phyloP scores from a whole-genome alignment of 2,329 filamentous ascomycete species.

The Colletotrichum sp. region DNA sequence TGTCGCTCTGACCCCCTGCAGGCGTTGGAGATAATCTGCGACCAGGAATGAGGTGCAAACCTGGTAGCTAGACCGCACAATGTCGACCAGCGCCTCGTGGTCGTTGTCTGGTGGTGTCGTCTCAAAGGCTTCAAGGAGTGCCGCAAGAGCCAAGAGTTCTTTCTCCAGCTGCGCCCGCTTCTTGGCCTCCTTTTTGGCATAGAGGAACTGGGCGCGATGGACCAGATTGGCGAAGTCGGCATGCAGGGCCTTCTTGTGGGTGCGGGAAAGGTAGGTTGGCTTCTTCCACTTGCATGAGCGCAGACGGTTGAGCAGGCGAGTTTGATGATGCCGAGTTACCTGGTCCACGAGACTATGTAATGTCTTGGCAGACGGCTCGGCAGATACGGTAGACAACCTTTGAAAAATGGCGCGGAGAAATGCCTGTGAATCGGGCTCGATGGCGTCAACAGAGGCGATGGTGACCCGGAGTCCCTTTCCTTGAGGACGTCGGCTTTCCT shows the following conservation, averaged over 20 bases:
- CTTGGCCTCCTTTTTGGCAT: constrained; percentile 9
- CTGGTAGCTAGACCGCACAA: constrained; percentile 13
- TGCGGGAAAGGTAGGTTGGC: constrained; percentile 18
- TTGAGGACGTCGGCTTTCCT: not conserved
- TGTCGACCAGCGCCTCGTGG: not conserved
- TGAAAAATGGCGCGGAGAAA: constrained; percentile 16
- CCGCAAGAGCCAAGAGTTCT: not conserved
- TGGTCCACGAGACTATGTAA: not conserved
- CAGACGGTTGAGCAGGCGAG: constrained; percentile 22
- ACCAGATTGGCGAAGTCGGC: constrained; percentile 19
- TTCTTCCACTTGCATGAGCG: constrained; percentile 21
- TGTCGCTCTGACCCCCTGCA: constrained; percentile 12
- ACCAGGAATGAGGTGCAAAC: not conserved
- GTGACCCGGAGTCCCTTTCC: not conserved
- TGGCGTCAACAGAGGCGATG: constrained; percentile 20
- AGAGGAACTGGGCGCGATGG: constrained; percentile 16
- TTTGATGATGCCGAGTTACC: constrained; percentile 16
- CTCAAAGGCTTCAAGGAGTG: constrained; percentile 15
- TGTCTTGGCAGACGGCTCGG: not conserved
- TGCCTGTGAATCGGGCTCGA: constrained; percentile 9
- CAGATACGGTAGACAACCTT: not conserved
- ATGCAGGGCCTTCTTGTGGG: constrained; percentile 22
- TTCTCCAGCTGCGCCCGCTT: constrained; percentile 1
- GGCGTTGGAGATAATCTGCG: constrained; percentile 10
- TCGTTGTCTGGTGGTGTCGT: not conserved